Conservation (phyloP, 2,329 filamentous ascomycete species). For the Claviceps sp. region DNA sequence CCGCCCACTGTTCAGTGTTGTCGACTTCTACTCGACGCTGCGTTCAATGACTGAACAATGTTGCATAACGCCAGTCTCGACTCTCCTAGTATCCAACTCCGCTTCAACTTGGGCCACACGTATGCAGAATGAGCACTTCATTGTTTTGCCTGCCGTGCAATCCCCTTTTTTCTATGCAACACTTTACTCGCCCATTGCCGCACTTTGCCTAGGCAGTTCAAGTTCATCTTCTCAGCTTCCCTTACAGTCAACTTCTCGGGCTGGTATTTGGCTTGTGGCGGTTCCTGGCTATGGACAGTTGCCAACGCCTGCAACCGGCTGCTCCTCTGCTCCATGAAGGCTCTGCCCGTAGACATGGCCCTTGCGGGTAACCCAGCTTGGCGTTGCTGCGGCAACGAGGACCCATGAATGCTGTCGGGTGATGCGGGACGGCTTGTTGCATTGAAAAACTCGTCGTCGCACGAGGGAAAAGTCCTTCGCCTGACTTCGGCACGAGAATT, state of each 20-base stretch:
- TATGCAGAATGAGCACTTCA: not conserved
- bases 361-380: conserved; percentile 7
- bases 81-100: not conserved
- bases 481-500: conserved; percentile 2
- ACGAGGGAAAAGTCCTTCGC: conserved; percentile 8
- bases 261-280: not conserved
- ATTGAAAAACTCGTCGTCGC: conserved; percentile 4
- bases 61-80: not conserved
- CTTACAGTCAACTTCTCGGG: not conserved
- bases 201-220: conserved; percentile 2
- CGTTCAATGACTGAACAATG: not conserved
- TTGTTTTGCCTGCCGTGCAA: not conserved
- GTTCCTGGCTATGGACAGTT: conserved; percentile 1
- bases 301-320: conserved; percentile 4
- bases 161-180: conserved; percentile 3
- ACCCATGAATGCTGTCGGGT: not conserved
- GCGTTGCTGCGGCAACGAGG: not conserved
- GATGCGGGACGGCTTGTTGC: conserved; percentile 1
- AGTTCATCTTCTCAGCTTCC: conserved; percentile 2
- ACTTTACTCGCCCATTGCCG: conserved; percentile 9
- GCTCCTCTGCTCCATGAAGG: conserved; percentile 14
- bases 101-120: not conserved
- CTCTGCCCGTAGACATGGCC: conserved; percentile 13
- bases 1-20: not conserved
- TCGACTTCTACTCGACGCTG: too few relatives aligned